Evolutionary conservation across 2,329 filamentous ascomycete species (phyloP), one percentile per base, ranked within the genome.

Genomic region (Sporothrix variecibatus): DNA sequence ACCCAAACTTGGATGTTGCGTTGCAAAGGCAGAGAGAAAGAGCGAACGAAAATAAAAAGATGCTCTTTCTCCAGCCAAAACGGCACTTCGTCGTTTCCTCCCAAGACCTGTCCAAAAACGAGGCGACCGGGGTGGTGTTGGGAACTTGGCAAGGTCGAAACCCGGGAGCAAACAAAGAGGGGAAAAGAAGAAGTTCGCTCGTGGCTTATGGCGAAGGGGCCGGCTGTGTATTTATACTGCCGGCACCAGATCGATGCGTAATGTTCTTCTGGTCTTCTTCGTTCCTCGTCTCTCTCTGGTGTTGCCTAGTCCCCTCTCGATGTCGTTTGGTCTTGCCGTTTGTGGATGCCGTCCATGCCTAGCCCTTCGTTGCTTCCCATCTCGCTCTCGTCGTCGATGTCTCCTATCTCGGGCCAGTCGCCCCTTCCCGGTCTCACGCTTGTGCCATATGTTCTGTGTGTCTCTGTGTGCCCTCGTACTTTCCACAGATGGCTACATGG

Each of bases 201-300:
- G 53, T 62, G n/a, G 67, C 6, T 46, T 56, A 38, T n/a, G 38
- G n/a, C 60, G 60, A 28, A 43, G 72, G 74, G 77, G 70, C 75
- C 72, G 76, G 75, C 62, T 76, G 67, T 76, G 77, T 82, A 81
- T 83, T 82, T 83, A 83, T 83, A 83, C 76, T 78, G 70, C 75
- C 64, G 64, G 65, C 70, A 49, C 4, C 49, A 28, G 49, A 31
- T 31, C 64, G 40, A 67, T 43, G n/a, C n/a, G 62, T 26, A 51
- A 26, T 17, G 9, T 49, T 12, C 23, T 9, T 49, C 12, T 9
- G 34, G 7, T 17, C 23, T 4, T 28, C n/a, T 17, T 11, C 23
- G 6, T 40, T 28, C 2, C 23, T 17, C 31, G 28, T 1, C 17
- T n/a, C 28, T 68, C 53, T 67, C 38, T 34, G 28, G 3, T 64